phyloP scores from a whole-genome alignment of 352 stramenopile species.

The Elongisporangium anandrum region DNA sequence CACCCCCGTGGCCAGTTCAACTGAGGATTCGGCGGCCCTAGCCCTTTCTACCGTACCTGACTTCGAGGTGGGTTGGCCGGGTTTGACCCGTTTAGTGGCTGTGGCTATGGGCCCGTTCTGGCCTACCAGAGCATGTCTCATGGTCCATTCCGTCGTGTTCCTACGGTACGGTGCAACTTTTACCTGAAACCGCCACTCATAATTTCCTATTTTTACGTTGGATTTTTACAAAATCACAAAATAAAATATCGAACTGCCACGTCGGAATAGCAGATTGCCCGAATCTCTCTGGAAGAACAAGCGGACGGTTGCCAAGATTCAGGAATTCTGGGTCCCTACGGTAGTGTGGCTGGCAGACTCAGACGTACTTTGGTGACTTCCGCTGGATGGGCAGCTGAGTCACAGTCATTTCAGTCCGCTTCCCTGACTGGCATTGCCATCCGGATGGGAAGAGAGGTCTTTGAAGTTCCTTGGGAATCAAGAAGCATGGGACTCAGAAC shows the following conservation, averaged over 20 bases:
- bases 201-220: background rate
- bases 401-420: background rate
- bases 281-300: background rate
- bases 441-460: background rate
- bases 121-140: background rate
- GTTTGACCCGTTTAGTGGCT: background rate
- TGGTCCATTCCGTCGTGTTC: background rate
- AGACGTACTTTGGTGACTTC: background rate
- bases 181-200: background rate
- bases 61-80: background rate
- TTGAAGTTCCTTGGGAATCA: background rate
- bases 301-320: background rate
- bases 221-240: background rate
- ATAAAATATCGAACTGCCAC: background rate
- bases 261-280: background rate
- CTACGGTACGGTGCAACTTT: background rate
- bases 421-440: background rate
- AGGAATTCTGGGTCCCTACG: background rate
- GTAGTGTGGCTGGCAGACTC: background rate
- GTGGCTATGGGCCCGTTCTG: background rate
- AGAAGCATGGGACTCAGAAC: background rate
- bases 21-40: background rate
- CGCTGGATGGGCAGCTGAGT: background rate
- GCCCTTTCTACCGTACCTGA: background rate
- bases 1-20: background rate